A percentile compares a stretch with the other conserved stretches of the same genome.
Conservation (phyloP, 441 rosid genomes). For the Jatropha multifida region DNA sequence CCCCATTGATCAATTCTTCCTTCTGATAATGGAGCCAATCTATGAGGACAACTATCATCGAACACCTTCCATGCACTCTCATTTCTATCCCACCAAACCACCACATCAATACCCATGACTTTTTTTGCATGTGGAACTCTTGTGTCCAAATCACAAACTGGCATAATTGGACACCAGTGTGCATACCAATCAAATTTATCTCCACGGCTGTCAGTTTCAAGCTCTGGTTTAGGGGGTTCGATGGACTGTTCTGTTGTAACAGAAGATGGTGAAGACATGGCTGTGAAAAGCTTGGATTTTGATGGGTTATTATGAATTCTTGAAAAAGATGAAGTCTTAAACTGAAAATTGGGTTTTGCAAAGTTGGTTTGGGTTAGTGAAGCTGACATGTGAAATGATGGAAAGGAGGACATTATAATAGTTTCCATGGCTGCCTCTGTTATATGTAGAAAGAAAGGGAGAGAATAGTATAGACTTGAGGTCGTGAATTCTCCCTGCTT, state of each 20-base stretch:
- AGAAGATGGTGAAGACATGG: conserved; percentile 40
- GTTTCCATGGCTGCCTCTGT: conserved; percentile 47
- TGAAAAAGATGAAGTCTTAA: conserved; percentile 21
- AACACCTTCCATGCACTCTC: conserved; percentile 83
- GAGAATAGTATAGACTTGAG: not conserved
- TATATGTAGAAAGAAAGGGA: not conserved
- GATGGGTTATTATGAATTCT: conserved; percentile 9
- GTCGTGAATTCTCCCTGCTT: not conserved
- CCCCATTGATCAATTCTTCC: conserved; percentile 89
- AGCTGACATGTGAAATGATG: conserved; percentile 29
- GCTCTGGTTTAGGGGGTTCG: conserved; percentile 33
- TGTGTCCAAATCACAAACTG: conserved; percentile 80
- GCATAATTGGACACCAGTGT: conserved; percentile 82
- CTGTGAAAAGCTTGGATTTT: conserved; percentile 30
- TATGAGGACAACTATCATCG: conserved; percentile 78
- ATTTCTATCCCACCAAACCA: conserved; percentile 91
- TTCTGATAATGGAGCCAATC: conserved; percentile 85
- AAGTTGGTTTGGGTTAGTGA: conserved; percentile 21
- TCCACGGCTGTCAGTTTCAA: conserved; percentile 24
- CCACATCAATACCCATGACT: conserved; percentile 78
- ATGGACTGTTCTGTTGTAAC: conserved; percentile 27
- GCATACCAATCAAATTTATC: conserved; percentile 74
- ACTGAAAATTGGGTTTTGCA: conserved; percentile 27
- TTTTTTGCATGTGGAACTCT: conserved; percentile 70
- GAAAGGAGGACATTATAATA: conserved; percentile 35